Base-by-base conservation (phyloP, 2,329 filamentous ascomycete species). In the Neurospora sp. region DNA sequence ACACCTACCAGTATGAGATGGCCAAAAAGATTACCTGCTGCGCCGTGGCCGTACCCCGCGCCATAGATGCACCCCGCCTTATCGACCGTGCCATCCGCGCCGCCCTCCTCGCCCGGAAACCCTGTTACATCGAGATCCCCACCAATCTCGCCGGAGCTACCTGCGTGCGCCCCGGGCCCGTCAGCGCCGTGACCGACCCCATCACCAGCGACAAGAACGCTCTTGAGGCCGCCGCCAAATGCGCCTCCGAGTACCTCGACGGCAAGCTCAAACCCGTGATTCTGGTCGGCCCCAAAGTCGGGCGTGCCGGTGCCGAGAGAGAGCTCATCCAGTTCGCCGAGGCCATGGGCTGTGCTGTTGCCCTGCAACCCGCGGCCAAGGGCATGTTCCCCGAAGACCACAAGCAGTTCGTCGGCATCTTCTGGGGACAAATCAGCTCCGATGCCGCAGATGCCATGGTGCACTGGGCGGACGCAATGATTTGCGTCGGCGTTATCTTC, bases 1-100 rank as follows among this genome's bases (percentile, higher is more conserved):
- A 75, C 71, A 75, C 66, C 28, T 78, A 78, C 71, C 76, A 77
- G 73, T 67, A 74, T 36, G 76, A 77, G 72, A 78, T 78, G 76
- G 76, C 76, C 69, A 73, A 75, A 69, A 77, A 77, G 73, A 74
- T 78, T 72, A 77, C 77, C 17, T 77, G 76, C 71, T 77, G 74
- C 52, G 76, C 76, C 40, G 76, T 77, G 38, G 74, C 75, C 39
- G 68, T 78, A 36, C 71, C 71, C 38, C 73, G 74, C 39, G 75
- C 77, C 17, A 73, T 73, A 38, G 73, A 78, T 7, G 76, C 76
- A 19, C 75, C 75, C 40, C 68, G 74, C 7, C 70, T 76, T 36
- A 76, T 76, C 39, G 75, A 76, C 72, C 73, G 75, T 19, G 75
- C 75, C 66, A 70, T 76, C 68, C 75, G 75, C 17, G 70, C 70